Evolutionary conservation across 768 basidiomycete genomes (phyloP).

Genomic region (Auricularia sp.): DNA sequence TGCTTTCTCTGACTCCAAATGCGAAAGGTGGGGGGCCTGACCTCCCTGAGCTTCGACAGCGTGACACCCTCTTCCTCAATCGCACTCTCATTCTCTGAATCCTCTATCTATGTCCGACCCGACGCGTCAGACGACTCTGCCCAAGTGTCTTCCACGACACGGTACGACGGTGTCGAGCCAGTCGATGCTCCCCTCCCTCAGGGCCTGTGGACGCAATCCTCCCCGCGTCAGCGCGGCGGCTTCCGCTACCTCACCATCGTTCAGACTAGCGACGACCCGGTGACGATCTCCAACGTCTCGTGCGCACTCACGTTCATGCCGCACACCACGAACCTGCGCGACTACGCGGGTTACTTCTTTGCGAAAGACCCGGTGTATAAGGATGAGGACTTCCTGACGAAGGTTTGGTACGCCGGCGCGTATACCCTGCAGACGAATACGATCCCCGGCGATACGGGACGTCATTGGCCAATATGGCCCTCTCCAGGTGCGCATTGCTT

Average conservation of each 20-base stretch:
- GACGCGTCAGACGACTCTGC: constrained; percentile 42
- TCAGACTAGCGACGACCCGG: neutral
- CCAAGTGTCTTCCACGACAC: constrained; percentile 26
- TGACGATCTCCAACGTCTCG: constrained; percentile 5
- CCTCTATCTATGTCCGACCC: constrained; percentile 44
- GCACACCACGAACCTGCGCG: constrained; percentile 5
- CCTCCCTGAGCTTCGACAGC: constrained; percentile 36
- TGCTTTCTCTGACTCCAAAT: neutral
- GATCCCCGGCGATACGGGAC: constrained; percentile 8
- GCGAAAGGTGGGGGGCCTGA: constrained; percentile 40
- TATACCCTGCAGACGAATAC: constrained; percentile 12
- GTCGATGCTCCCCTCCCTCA: neutral
- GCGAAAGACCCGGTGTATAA: neutral
- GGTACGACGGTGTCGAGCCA: constrained; percentile 31
- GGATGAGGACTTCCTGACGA: constrained; percentile 7
- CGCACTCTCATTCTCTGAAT: constrained; percentile 50
- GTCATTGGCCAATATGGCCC: constrained; percentile 3
- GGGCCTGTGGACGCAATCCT: constrained; percentile 7
- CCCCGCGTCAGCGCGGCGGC: constrained; percentile 7
- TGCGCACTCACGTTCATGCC: constrained; percentile 10
- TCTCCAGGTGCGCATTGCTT: neutral
- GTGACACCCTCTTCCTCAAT: constrained; percentile 26
- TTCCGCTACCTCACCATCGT: constrained; percentile 11
- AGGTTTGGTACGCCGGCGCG: constrained; percentile 11
- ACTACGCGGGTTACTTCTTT: constrained; percentile 10